phyloP scores from a whole-genome alignment of 2,329 filamentous ascomycete genomes.

The Ascochyta viciae-villosae region DNA sequence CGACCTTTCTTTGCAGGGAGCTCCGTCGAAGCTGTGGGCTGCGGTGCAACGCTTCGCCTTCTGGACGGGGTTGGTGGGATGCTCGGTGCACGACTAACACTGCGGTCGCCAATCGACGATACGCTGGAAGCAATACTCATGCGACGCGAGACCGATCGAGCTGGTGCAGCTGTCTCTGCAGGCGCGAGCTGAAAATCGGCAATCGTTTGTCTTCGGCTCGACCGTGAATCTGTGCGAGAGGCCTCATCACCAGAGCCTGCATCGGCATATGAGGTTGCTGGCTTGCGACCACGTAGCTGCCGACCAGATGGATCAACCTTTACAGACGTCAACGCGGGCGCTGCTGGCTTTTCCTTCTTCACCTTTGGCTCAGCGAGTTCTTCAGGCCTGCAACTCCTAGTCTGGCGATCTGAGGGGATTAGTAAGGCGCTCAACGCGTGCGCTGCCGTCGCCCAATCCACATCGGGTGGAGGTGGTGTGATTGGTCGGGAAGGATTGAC shows the following conservation, averaged over 20 bases:
- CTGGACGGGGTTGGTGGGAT: constrained; percentile 47
- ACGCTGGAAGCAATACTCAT: constrained; percentile 56
- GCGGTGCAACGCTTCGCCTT: constrained; percentile 37
- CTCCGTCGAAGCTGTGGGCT: constrained; percentile 37
- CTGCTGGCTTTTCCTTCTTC: constrained; percentile 60
- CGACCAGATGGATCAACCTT: constrained; percentile 60
- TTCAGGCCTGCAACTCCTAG: constrained; percentile 76
- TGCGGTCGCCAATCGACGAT: constrained; percentile 47
- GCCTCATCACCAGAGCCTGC: constrained; percentile 54
- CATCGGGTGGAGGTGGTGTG: constrained; percentile 77
- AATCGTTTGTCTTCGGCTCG: constrained; percentile 50
- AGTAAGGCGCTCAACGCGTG: constrained; percentile 83
- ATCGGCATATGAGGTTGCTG: constrained; percentile 58
- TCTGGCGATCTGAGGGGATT: constrained; percentile 77
- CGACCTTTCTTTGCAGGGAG: constrained; percentile 68
- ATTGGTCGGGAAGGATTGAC: constrained; percentile 53
- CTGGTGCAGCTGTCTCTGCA: constrained; percentile 28
- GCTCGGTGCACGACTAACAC: constrained; percentile 45
- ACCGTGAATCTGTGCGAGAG: constrained; percentile 32
- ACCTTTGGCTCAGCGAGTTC: constrained; percentile 71
- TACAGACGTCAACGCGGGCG: constrained; percentile 37
- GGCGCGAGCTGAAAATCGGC: constrained; percentile 44
- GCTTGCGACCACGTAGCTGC: constrained; percentile 75
- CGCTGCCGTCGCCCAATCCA: constrained; percentile 85
- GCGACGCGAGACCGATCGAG: constrained; percentile 45